A percentile compares a stretch with the other conserved stretches of the same genome.
These are phyloP conservation scores for Aspergillus ostianus DNA, from an alignment of 495 filamentous ascomycete genomes.

Conservation along the genomic window DNA sequence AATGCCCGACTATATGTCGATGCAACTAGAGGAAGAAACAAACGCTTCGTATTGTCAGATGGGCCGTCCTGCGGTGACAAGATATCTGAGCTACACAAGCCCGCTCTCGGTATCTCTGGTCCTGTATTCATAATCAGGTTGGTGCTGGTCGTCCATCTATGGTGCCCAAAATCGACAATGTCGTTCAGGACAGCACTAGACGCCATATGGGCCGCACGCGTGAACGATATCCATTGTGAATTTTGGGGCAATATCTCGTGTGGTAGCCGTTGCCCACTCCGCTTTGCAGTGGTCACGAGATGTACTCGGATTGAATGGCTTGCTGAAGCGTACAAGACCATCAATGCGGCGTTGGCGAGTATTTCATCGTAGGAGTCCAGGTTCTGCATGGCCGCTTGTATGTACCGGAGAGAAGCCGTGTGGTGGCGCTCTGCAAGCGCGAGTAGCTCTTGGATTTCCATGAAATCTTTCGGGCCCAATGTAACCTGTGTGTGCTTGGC, in stretches of 20 bases:
- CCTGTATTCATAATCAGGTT: constrained; percentile 1
- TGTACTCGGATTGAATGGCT: constrained; percentile 38
- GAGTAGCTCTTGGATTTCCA: constrained; percentile 29
- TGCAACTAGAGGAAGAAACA: constrained; percentile 23
- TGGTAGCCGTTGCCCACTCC: constrained; percentile 15
- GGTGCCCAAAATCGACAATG: constrained; percentile 7
- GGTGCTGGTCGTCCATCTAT: neutral
- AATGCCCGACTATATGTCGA: constrained; percentile 22
- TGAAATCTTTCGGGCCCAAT: constrained; percentile 14
- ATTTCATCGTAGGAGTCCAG: constrained; percentile 33
- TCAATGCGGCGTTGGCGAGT: constrained; percentile 45
- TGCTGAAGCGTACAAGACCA: constrained; percentile 44
- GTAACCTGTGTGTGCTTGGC: constrained; percentile 21
- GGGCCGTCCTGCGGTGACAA: constrained; percentile 21
- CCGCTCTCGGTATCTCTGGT: neutral
- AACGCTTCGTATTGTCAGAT: constrained; percentile 19
- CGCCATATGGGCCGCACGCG: constrained; percentile 36
- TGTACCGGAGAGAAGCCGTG: constrained; percentile 30
- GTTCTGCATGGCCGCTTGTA: constrained; percentile 27
- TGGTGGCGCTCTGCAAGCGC: constrained; percentile 33
- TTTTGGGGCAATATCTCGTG: constrained; percentile 29
- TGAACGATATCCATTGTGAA: constrained; percentile 42
- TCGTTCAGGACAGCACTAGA: constrained; percentile 35
- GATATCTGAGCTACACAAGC: neutral
- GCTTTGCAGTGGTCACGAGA: constrained; percentile 30